These are phyloP conservation scores for Rhizophagus prolifer DNA, from an alignment of 192 early-diverging fungal genomes.

Conservation along the genomic window DNA sequence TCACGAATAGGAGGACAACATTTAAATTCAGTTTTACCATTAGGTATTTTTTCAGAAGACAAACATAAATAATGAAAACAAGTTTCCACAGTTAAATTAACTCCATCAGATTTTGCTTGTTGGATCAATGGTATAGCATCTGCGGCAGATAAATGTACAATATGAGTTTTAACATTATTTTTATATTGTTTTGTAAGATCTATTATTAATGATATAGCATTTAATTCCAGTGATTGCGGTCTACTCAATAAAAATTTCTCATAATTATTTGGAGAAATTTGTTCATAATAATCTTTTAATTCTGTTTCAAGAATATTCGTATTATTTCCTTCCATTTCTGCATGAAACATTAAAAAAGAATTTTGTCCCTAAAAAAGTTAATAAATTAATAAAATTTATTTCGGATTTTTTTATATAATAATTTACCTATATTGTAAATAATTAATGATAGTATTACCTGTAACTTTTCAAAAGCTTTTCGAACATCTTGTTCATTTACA, in stretches of 20 bases:
- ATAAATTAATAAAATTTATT: too few relatives aligned
- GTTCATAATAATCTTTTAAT: slow-evolving; percentile 40
- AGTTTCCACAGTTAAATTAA: slow-evolving; percentile 76
- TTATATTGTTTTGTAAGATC: slow-evolving; percentile 67
- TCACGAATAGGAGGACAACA: slow-evolving; percentile 84
- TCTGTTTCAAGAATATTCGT: slow-evolving; percentile 27
- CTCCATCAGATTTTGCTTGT: slow-evolving; percentile 65
- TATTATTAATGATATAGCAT: slow-evolving; percentile 73
- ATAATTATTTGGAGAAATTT: slow-evolving; percentile 56
- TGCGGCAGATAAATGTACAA: slow-evolving; percentile 81
- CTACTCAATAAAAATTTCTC: slow-evolving; percentile 68
- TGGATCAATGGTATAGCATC: slow-evolving; percentile 72
- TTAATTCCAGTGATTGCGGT: slow-evolving; percentile 68
- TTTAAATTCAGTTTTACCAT: slow-evolving; percentile 77
- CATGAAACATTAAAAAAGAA: slow-evolving; percentile 76
- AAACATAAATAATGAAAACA: slow-evolving; percentile 82
- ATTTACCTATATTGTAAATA: neutral
- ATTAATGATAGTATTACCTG: slow-evolving; percentile 33
- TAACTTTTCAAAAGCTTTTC: slow-evolving; percentile 65
- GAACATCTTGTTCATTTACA: slow-evolving; percentile 67
- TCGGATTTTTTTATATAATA: too few relatives aligned
- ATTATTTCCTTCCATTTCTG: slow-evolving; percentile 57
- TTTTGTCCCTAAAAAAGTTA: slow-evolving; percentile 24
- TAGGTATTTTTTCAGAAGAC: slow-evolving; percentile 63
- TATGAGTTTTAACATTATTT: slow-evolving; percentile 65